Base-by-base conservation (phyloP, 345 rosid genomes). In the Crucihimalaya himalaica region DNA sequence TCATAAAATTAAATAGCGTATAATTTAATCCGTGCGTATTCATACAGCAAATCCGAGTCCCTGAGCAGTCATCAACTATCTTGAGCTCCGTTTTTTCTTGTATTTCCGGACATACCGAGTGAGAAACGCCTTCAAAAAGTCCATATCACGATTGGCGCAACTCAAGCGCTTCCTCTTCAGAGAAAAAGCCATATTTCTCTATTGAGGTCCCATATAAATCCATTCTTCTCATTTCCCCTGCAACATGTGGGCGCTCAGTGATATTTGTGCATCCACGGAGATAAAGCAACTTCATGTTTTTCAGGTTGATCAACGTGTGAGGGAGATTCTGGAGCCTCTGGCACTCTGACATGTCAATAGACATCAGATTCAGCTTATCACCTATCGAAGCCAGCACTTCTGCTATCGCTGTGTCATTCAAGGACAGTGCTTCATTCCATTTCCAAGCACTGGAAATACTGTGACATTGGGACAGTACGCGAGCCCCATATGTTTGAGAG, bases 171-270 rank as follows among this genome's bases (percentile, higher is more conserved):
- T 55, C 71, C 3, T 65, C 65, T 32, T 65, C 42, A 43, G 78
- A 64, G 71, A 55, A 59, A 32, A 47, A 0, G 15, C 65, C 39
- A 73, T 55, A 55, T 31, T 73, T 35, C 51, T 73, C 62, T 53
- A 64, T 73, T 4, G 77, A 73, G 13, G 65, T 73, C 31, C 77
- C 71, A 64, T 73, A 27, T 47, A 73, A 66, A 45, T 66, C 78
- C 6, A 73, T 8, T 46, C 6, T 65, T 46, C 21, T 56, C 59
- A 73, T 65, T 5, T 55, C 40, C 20, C 64, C 71, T 25, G 71
- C 71, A 55, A 65, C 12, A 2, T 73, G 48, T 55, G 77, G 71
- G 21, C 15, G 56, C 31, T 54, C 57, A 3, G 59, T 65, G 59
- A 56, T 55, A 25, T 46, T 65, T 5, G 39, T 56, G 78, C 78